Evolutionary conservation across 805 yeast genomes (phyloP).

Genomic region (Grigorovia jiainica): DNA sequence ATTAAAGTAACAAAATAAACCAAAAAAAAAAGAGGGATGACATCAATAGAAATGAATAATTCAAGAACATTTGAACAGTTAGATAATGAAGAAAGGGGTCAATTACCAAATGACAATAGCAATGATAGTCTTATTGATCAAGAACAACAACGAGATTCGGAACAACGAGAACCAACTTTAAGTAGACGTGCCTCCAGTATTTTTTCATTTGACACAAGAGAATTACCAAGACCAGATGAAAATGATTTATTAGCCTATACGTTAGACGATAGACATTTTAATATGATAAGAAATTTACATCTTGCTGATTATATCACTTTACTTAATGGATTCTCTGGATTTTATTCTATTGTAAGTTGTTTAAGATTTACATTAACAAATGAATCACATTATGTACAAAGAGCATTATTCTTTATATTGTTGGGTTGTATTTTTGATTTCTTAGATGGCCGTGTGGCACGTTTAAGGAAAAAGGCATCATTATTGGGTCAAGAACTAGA

Average conservation of each 20-base stretch:
- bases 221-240: slow-evolving; percentile 68
- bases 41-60: too few relatives aligned
- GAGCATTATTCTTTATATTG: slow-evolving; percentile 81
- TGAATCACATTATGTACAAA: slow-evolving; percentile 58
- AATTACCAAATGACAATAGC: background rate
- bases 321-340: slow-evolving; percentile 89
- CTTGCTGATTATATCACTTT: slow-evolving; percentile 94
- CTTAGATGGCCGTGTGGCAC: slow-evolving; percentile 94
- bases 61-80: too few relatives aligned
- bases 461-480: slow-evolving; percentile 83
- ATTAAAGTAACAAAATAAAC: too few relatives aligned
- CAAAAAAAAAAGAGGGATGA: too few relatives aligned
- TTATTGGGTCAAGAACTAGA: slow-evolving; percentile 97
- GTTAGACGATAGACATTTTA: slow-evolving; percentile 74
- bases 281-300: slow-evolving; percentile 78
- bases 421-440: slow-evolving; percentile 91
- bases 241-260: slow-evolving; percentile 74
- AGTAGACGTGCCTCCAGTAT: slow-evolving; percentile 46
- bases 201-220: slow-evolving; percentile 40
- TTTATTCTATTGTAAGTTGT: slow-evolving; percentile 81
- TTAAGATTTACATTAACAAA: slow-evolving; percentile 68
- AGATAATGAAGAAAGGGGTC: background rate
- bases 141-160: too few relatives aligned
- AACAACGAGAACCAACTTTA: slow-evolving; percentile 2
- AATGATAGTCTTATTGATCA: too few relatives aligned